A percentile compares a stretch with the other conserved stretches of the same genome.
Conservation (phyloP, 805 yeast genomes). For the Dipodascus geniculatus region DNA sequence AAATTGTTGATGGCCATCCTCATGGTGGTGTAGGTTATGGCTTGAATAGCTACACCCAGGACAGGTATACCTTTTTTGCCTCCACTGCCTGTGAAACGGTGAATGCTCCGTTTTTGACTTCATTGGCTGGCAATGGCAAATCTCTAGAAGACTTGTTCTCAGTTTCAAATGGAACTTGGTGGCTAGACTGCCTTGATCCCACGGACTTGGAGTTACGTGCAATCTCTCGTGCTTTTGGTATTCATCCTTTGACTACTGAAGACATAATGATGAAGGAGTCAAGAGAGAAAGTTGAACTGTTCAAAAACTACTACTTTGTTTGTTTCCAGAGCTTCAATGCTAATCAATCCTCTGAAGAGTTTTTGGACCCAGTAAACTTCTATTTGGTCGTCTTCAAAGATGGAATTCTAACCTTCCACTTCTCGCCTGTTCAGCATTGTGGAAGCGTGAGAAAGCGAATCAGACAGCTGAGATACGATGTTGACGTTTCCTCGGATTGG, state of each 20-base stretch:
- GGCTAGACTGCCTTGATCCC: constrained; percentile 90
- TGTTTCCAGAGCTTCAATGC: constrained; percentile 95
- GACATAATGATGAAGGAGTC: constrained; percentile 95
- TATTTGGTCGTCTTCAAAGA: constrained; percentile 51
- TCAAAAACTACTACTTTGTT: constrained; percentile 82
- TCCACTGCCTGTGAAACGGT: not conserved
- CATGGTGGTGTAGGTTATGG: not conserved
- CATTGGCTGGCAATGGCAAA: not conserved
- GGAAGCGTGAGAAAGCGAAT: constrained; percentile 53
- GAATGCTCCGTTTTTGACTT: not conserved
- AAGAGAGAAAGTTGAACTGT: constrained; percentile 91
- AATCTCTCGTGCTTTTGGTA: constrained; percentile 85
- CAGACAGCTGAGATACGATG: constrained; percentile 50
- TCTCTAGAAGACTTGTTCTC: not conserved
- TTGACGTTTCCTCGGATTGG: constrained; percentile 52
- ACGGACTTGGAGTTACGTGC: constrained; percentile 92
- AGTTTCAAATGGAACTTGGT: constrained; percentile 20
- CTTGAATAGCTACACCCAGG: not conserved
- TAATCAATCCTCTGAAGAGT: constrained; percentile 72
- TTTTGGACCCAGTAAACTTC: constrained; percentile 50
- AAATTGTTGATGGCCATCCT: not conserved
- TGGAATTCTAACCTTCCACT: constrained; percentile 50
- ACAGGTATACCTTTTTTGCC: not conserved
- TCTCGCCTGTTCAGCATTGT: constrained; percentile 46
- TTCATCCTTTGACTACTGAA: constrained; percentile 96